Percentiles rank a stretch among this genome's conserved stretches.
These are phyloP conservation scores for Phellinidium pouzarii DNA, from an alignment of 1,284 basidiomycete species.

Conservation along the genomic window DNA sequence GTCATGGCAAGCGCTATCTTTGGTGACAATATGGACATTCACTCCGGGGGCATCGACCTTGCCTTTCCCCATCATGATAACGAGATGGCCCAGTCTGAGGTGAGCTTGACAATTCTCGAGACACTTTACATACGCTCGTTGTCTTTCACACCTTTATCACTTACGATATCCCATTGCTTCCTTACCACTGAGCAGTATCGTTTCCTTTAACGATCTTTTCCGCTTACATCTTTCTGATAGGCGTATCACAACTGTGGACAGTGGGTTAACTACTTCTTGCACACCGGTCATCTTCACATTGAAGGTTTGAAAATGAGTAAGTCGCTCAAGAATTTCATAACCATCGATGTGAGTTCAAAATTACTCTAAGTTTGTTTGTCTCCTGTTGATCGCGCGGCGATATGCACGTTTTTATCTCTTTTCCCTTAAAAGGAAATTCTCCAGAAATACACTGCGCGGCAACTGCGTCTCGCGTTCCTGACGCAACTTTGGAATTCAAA, in stretches of 20 bases:
- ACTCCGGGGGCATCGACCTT: conserved; percentile 94
- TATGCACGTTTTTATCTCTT: background rate
- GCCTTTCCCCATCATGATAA: conserved; percentile 99
- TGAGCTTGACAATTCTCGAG: conserved; percentile 28
- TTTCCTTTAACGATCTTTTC: background rate
- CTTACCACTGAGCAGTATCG: no score
- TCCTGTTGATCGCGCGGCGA: background rate
- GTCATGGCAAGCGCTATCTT: conserved; percentile 96
- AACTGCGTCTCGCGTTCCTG: conserved; percentile 92
- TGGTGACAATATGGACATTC: conserved; percentile 94
- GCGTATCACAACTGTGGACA: conserved; percentile 88
- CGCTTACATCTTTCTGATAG: conserved; percentile 32
- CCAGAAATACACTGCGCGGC: conserved; percentile 77
- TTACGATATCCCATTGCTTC: background rate
- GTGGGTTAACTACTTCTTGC: conserved; percentile 99
- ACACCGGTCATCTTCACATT: conserved; percentile 98
- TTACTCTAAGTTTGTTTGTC: background rate
- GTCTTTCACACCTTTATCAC: background rate
- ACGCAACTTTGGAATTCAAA: conserved; percentile 89
- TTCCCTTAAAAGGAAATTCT: conserved; percentile 72
- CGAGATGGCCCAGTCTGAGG: conserved; percentile 97
- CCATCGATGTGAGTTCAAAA: conserved; percentile 73
- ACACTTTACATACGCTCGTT: no score
- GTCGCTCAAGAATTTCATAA: conserved; percentile 98
- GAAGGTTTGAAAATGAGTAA: conserved; percentile 99